Percentiles rank a stretch among this genome's conserved stretches.
Evolutionary conservation across 2,329 filamentous ascomycete genomes (phyloP).

Genomic region (Myotisia sp.): DNA sequence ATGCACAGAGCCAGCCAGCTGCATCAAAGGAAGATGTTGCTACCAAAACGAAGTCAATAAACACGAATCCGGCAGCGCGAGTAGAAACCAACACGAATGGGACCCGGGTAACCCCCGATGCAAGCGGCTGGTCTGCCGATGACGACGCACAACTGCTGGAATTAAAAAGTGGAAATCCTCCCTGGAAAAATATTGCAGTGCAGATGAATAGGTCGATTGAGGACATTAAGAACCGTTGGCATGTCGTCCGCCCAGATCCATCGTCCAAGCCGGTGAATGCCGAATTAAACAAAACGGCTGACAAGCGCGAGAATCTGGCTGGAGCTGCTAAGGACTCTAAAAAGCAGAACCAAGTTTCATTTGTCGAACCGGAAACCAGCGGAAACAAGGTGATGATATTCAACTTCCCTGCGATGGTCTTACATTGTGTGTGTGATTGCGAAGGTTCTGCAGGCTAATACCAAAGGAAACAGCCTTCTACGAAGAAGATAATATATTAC

Average conservation of each 20-base stretch:
- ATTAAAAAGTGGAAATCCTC: conserved; percentile 12
- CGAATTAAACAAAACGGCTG: conserved; percentile 4
- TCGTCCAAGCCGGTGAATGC: conserved; percentile 2
- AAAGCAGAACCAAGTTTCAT: conserved; percentile 7
- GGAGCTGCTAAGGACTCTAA: conserved; percentile 2
- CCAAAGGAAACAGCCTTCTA: too few relatives aligned
- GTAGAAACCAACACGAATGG: neutral
- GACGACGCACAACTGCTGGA: conserved; percentile 14
- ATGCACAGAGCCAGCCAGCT: conserved; percentile 1
- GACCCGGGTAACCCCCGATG: neutral
- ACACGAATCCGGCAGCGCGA: neutral
- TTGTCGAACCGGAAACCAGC: conserved; percentile 8
- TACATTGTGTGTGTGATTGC: too few relatives aligned
- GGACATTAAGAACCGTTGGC: conserved; percentile 17
- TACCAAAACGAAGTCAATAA: too few relatives aligned
- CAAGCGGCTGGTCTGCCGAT: conserved; percentile 13
- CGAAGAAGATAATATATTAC: conserved; percentile 13
- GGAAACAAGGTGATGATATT: conserved; percentile 1
- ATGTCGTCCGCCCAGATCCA: conserved; percentile 7
- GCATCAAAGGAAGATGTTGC: too few relatives aligned
- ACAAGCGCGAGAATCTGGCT: conserved; percentile 3
- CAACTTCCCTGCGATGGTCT: too few relatives aligned
- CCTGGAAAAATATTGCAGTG: conserved; percentile 16
- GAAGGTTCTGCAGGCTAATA: too few relatives aligned
- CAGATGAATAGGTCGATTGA: conserved; percentile 15